Evolutionary conservation across 192 early-diverging fungal species (phyloP).

Genomic region (Coemansia sp.): DNA sequence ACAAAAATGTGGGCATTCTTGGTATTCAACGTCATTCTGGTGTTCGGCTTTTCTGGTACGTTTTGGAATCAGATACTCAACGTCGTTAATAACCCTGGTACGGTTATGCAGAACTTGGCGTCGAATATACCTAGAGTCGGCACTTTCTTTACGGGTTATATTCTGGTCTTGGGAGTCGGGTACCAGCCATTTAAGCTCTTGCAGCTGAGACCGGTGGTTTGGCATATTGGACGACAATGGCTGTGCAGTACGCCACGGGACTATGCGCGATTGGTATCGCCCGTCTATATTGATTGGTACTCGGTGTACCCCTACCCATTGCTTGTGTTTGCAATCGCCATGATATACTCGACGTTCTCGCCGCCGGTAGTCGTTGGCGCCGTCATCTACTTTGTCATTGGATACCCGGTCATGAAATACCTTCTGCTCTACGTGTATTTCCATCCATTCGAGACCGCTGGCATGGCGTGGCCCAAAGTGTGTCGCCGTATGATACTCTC

Average conservation of each 20-base stretch:
- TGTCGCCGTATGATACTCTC: conserved; percentile 69
- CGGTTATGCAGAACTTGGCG: conserved; percentile 67
- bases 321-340: conserved; percentile 70
- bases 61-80: conserved; percentile 65
- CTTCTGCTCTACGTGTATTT: conserved; percentile 78
- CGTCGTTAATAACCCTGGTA: conserved; percentile 65
- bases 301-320: conserved; percentile 71
- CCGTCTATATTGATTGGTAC: conserved; percentile 71
- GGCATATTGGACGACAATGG: conserved; percentile 61
- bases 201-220: conserved; percentile 65
- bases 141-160: conserved; percentile 79
- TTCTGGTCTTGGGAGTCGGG: conserved; percentile 73
- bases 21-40: conserved; percentile 73
- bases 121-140: conserved; percentile 67
- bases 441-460: conserved; percentile 72
- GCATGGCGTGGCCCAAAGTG: conserved; percentile 72
- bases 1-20: conserved; percentile 77
- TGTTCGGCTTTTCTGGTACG: conserved; percentile 75
- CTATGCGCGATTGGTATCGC: conserved; percentile 73
- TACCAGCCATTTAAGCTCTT: conserved; percentile 72
- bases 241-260: conserved; percentile 79
- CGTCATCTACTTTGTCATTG: conserved; percentile 66
- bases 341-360: conserved; percentile 77
- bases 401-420: conserved; percentile 75
- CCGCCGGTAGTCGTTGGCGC: conserved; percentile 75